Conservation (phyloP, 1,284 basidiomycete species). For the Agroathelia rolfsii region DNA sequence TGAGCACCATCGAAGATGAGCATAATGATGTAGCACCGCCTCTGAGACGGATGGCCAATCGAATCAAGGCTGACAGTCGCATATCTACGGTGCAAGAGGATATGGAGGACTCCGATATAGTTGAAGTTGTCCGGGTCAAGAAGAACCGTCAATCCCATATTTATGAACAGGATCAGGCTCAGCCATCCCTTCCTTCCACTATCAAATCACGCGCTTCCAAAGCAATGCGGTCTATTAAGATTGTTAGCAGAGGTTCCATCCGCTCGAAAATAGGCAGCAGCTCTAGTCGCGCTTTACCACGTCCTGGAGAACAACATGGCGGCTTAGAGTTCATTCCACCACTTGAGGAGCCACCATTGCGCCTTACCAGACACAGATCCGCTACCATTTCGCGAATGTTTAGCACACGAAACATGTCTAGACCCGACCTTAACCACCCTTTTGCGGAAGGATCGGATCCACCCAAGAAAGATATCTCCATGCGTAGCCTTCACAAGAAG, state of each 20-base stretch:
- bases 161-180: constrained; percentile 25
- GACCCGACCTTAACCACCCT: too few relatives aligned
- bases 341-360: too few relatives aligned
- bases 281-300: too few relatives aligned
- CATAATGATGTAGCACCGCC: constrained; percentile 21
- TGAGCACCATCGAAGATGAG: constrained; percentile 15
- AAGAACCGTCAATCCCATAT: too few relatives aligned
- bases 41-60: constrained; percentile 11
- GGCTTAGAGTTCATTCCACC: too few relatives aligned
- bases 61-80: constrained; percentile 20
- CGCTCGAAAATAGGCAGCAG: constrained; percentile 29
- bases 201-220: constrained; percentile 47
- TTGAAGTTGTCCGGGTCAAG: constrained; percentile 60
- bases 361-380: too few relatives aligned
- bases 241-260: constrained; percentile 30
- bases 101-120: constrained; percentile 35
- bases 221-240: constrained; percentile 52
- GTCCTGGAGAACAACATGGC: too few relatives aligned
- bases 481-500: too few relatives aligned
- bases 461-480: too few relatives aligned
- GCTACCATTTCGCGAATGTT: too few relatives aligned
- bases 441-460: too few relatives aligned
- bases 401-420: too few relatives aligned
- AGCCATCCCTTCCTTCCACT: constrained; percentile 14
- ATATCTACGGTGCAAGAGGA: constrained; percentile 17